Conservation (phyloP, 345 rosid species). For the Rhizophora mangle region DNA sequence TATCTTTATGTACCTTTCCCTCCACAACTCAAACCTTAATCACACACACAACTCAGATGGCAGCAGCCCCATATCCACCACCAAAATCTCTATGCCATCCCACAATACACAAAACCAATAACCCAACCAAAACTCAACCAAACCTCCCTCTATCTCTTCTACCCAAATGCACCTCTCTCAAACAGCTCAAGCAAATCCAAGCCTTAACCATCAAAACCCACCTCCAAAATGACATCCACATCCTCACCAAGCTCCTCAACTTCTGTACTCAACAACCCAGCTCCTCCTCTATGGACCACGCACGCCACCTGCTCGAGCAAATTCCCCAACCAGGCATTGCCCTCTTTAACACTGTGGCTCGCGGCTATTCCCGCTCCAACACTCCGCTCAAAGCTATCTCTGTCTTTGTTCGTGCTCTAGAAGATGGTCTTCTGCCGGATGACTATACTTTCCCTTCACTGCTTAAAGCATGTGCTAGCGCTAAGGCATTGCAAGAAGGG, state of each 20-base stretch:
- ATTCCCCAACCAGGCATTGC: slow-evolving; percentile 22
- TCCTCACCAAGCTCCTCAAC: slow-evolving; percentile 23
- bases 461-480: slow-evolving; percentile 16
- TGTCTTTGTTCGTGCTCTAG: slow-evolving; percentile 11
- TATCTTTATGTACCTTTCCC: background rate
- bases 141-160: slow-evolving; percentile 45
- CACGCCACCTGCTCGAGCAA: slow-evolving; percentile 18
- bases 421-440: slow-evolving; percentile 8
- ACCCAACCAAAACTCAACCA: slow-evolving; percentile 8
- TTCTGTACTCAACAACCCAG: slow-evolving; percentile 35
- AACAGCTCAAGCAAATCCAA: slow-evolving; percentile 68
- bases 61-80: slow-evolving; percentile 28
- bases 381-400: slow-evolving; percentile 18
- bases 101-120: slow-evolving; percentile 8
- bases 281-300: slow-evolving; percentile 15
- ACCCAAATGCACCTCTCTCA: slow-evolving; percentile 48
- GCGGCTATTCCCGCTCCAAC: slow-evolving; percentile 23
- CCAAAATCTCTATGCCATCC: slow-evolving; percentile 11
- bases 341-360: slow-evolving; percentile 21
- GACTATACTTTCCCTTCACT: slow-evolving; percentile 22
- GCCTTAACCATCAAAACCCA: slow-evolving; percentile 60
- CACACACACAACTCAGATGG: slow-evolving; percentile 29
- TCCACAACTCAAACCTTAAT: background rate
- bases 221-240: slow-evolving; percentile 40
- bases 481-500: slow-evolving; percentile 22